Evolutionary conservation across 1,284 basidiomycete species (phyloP), one percentile per base, ranked within the genome.

Genomic region (Somion occarium): DNA sequence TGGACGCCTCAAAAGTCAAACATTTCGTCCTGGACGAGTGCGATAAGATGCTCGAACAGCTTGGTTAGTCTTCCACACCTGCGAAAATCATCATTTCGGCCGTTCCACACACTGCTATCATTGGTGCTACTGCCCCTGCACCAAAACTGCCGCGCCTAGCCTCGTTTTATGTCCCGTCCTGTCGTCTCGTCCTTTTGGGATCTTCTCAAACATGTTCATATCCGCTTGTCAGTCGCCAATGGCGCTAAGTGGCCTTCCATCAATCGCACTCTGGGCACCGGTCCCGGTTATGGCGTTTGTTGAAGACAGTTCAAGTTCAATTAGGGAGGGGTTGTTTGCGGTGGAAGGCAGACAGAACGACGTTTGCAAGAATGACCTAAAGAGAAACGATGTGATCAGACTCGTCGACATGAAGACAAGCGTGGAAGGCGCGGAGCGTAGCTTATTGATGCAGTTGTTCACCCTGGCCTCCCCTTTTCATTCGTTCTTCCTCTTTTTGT

Each of bases 11-110:
- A 71, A 88, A 93, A 69, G 92, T 97, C 71, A 96, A 97, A 79
- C 95, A 98, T 79, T 99, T 99, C 73, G 95, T 98, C 56, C 80
- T 99, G 69, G 97, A 99, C 81, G 97, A 99, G 78, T 99, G 97
- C 80, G 97, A 99, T 83, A 99, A 99, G 85, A 98, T 99, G 93
- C 88, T 99, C 69, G 97, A 99, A 83, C 91, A 95, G 85, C 93
- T 99, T 77, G 95, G 94, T 98, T 88, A 96, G 94, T 97, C 80
- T 76, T 22, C 20, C 25, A n/a, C n/a, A n/a, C n/a, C n/a, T n/a
- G n/a, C n/a, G 53, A 45, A 51, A 49, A 22, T 43, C n/a, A 11
- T 43, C 42, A 22, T 43, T 43, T 43, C 42, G 42, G 42, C 42
- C 49, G 44, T 48, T 46, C 47, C 52, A 46, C 46, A 52, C 55